phyloP scores from a whole-genome alignment of 306 rosid genomes.

The Inga leiocalycina region DNA sequence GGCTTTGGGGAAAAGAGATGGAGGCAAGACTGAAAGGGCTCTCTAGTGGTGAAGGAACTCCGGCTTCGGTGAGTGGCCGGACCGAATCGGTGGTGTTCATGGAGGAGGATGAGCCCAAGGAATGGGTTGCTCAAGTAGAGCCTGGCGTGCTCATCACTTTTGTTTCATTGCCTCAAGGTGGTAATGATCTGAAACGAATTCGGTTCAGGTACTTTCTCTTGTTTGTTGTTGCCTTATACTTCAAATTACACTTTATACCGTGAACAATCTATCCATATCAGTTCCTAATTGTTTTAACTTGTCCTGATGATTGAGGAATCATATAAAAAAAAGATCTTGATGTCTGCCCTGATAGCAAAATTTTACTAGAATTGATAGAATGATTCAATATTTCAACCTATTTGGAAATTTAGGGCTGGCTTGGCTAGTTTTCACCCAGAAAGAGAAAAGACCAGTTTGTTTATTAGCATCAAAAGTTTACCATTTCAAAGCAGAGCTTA shows the following conservation, averaged over 20 bases:
- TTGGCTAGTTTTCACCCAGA: neutral
- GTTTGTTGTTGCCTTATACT: conserved; percentile 22
- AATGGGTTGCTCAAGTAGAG: conserved; percentile 97
- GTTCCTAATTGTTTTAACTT: neutral
- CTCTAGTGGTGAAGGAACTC: conserved; percentile 93
- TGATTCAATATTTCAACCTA: neutral
- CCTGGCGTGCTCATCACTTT: conserved; percentile 98
- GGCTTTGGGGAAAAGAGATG: conserved; percentile 88
- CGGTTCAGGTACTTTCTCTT: conserved; percentile 80
- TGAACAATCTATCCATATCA: neutral
- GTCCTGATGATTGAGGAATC: neutral
- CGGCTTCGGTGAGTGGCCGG: conserved; percentile 86
- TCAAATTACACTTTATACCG: neutral
- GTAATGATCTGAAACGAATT: conserved; percentile 92
- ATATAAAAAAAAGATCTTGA: neutral
- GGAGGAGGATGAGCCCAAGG: conserved; percentile 97
- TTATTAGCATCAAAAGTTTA: neutral
- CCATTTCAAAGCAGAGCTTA: neutral
- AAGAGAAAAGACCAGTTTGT: neutral
- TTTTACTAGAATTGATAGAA: neutral
- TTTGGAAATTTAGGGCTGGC: neutral
- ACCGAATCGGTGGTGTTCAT: conserved; percentile 76
- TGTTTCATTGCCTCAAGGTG: conserved; percentile 90
- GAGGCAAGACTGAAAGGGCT: conserved; percentile 77
- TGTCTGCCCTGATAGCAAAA: neutral